phyloP scores from a whole-genome alignment of 2,329 filamentous ascomycete species.

The Aspergillus viridinutans region DNA sequence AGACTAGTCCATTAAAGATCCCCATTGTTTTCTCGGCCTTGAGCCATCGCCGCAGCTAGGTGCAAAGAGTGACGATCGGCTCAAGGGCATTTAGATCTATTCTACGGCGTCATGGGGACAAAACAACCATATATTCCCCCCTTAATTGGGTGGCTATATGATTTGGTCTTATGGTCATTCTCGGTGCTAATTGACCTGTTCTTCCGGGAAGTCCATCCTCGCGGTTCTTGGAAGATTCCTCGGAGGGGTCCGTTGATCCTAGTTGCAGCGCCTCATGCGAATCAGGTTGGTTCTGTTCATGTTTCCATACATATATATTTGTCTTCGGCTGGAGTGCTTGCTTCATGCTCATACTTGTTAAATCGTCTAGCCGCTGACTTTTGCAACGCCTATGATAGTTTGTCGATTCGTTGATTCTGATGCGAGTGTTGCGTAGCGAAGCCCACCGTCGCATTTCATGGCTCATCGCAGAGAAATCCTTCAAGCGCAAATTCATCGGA shows the following conservation, averaged over 20 bases:
- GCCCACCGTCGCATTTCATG: slow-evolving; percentile 85
- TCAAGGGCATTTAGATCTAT: neutral
- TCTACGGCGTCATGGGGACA: slow-evolving; percentile 28
- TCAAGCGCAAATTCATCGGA: slow-evolving; percentile 84
- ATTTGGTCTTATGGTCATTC: slow-evolving; percentile 48
- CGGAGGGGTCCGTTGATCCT: slow-evolving; percentile 85
- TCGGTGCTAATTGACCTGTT: slow-evolving; percentile 84
- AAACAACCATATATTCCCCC: slow-evolving; percentile 38
- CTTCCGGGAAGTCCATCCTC: slow-evolving; percentile 94
- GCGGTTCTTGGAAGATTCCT: slow-evolving; percentile 92
- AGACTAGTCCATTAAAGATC: too few species aligned
- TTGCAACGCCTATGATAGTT: slow-evolving; percentile 55
- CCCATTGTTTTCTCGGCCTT: neutral
- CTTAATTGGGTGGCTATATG: slow-evolving; percentile 49
- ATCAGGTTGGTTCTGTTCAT: slow-evolving; percentile 58
- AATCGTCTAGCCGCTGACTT: slow-evolving; percentile 7
- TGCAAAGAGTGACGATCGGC: neutral
- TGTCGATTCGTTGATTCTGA: slow-evolving; percentile 89
- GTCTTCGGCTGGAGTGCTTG: neutral
- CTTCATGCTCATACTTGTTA: neutral
- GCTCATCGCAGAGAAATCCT: slow-evolving; percentile 92
- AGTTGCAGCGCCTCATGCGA: slow-evolving; percentile 93
- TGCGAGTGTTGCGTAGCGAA: slow-evolving; percentile 83
- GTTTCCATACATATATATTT: neutral
- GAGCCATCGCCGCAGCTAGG: neutral